Conservation (phyloP, 1,284 basidiomycete genomes). For the Neonothopanus nambi region DNA sequence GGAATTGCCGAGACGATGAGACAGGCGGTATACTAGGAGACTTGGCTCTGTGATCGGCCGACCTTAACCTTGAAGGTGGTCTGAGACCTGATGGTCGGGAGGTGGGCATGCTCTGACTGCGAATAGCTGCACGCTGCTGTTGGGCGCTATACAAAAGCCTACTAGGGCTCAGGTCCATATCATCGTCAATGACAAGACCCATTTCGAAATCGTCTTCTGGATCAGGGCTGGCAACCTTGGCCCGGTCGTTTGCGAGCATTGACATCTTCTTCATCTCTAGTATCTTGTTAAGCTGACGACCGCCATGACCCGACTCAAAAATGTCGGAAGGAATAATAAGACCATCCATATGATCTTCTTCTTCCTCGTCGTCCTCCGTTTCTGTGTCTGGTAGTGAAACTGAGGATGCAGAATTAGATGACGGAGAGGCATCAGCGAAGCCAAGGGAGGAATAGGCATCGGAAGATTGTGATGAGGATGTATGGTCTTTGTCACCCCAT, state of each 20-base stretch:
- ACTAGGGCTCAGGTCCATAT: constrained; percentile 76
- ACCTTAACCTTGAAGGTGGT: constrained; percentile 60
- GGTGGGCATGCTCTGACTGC: constrained; percentile 60
- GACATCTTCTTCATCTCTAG: constrained; percentile 75
- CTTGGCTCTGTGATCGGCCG: constrained; percentile 55
- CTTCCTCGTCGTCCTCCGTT: constrained; percentile 65
- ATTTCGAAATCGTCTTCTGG: constrained; percentile 81
- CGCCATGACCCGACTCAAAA: constrained; percentile 69
- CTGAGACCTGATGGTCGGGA: constrained; percentile 48
- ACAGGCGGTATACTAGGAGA: constrained; percentile 67
- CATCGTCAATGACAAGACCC: constrained; percentile 78
- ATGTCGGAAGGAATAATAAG: constrained; percentile 72
- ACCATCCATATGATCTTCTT: constrained; percentile 73
- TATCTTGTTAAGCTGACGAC: constrained; percentile 66
- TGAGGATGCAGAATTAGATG: constrained; percentile 68
- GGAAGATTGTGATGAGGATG: constrained; percentile 78
- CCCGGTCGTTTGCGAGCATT: constrained; percentile 43
- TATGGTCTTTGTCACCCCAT: constrained; percentile 81
- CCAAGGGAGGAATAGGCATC: constrained; percentile 78
- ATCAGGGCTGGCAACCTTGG: constrained; percentile 58
- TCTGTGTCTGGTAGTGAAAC: constrained; percentile 69
- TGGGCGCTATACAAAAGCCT: constrained; percentile 60
- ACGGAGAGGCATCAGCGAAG: constrained; percentile 68
- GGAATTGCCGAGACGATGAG: constrained; percentile 65
- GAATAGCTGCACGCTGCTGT: constrained; percentile 43